Conservation (phyloP, 2,329 filamentous ascomycete species). For the Geoglossum cookeanum region DNA sequence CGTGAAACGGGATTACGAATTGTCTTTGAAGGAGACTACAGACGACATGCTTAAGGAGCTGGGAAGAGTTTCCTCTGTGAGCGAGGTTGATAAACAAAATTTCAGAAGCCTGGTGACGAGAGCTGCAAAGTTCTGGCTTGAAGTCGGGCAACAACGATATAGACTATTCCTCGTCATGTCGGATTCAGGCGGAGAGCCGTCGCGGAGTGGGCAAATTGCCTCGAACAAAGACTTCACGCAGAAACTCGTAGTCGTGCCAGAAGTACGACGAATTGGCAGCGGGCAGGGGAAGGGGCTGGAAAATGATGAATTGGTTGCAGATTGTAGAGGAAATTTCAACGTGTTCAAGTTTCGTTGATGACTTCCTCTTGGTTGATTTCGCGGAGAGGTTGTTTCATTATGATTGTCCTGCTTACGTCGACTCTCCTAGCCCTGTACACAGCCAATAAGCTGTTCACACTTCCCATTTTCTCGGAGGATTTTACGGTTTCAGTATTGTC, state of each 20-base stretch:
- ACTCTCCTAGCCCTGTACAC: background rate
- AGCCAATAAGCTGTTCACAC: background rate
- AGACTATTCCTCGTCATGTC: background rate
- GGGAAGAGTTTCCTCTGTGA: background rate
- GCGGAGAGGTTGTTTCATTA: background rate
- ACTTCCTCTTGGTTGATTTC: background rate
- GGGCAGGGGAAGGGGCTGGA: background rate
- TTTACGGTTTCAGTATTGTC: background rate
- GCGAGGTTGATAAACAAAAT: background rate
- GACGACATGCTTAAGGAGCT: background rate
- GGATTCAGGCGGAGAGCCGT: background rate
- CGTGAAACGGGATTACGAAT: background rate
- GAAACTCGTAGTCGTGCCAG: background rate
- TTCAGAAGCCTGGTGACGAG: background rate
- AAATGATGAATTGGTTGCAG: background rate
- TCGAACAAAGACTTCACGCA: background rate
- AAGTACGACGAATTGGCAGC: background rate
- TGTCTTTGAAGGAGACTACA: background rate
- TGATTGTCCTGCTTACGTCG: background rate
- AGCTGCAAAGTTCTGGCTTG: background rate
- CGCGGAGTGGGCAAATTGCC: background rate
- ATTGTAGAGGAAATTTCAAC: background rate
- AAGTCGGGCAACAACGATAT: background rate
- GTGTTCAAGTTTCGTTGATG: background rate
- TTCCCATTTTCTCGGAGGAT: background rate